These are phyloP conservation scores for Lodderomyces pseudojiufengensis DNA, from an alignment of 1,139 yeast species.

Conservation along the genomic window DNA sequence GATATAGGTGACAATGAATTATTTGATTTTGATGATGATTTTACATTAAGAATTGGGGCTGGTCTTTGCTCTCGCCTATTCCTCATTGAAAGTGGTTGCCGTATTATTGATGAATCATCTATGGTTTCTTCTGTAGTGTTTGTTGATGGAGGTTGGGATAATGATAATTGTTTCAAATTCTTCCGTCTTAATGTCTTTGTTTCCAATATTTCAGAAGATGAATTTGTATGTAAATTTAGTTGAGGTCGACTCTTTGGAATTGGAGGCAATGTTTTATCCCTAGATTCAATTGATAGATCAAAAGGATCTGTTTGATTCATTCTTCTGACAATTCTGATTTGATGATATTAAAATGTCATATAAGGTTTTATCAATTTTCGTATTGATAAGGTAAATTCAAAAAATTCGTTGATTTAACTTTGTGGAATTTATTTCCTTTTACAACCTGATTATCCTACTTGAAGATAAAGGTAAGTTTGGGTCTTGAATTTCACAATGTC, in stretches of 20 bases:
- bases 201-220: slow-evolving; percentile 29
- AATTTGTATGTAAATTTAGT: neutral
- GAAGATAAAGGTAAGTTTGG: too few relatives aligned
- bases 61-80: slow-evolving; percentile 19
- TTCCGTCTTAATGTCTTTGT: slow-evolving; percentile 65
- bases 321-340: neutral
- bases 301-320: slow-evolving; percentile 19
- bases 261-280: slow-evolving; percentile 40
- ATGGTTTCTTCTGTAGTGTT: neutral
- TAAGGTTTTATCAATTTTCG: too few relatives aligned
- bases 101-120: slow-evolving; percentile 11
- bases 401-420: too few relatives aligned
- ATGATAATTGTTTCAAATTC: slow-evolving; percentile 67
- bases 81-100: slow-evolving; percentile 15
- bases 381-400: too few relatives aligned
- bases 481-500: too few relatives aligned
- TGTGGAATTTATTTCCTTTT: too few relatives aligned
- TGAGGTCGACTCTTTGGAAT: slow-evolving; percentile 4
- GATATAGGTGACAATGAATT: slow-evolving; percentile 4
- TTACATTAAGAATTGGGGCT: slow-evolving; percentile 23
- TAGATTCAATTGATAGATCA: slow-evolving; percentile 25
- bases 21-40: slow-evolving; percentile 6
- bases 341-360: slow-evolving; percentile 1
- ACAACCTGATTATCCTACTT: too few relatives aligned
- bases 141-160: slow-evolving; percentile 23